A percentile compares a stretch with the other conserved stretches of the same genome.
Evolutionary conservation across 176 grass and related monocot species (phyloP).

Genomic region (Lolium perenne): DNA sequence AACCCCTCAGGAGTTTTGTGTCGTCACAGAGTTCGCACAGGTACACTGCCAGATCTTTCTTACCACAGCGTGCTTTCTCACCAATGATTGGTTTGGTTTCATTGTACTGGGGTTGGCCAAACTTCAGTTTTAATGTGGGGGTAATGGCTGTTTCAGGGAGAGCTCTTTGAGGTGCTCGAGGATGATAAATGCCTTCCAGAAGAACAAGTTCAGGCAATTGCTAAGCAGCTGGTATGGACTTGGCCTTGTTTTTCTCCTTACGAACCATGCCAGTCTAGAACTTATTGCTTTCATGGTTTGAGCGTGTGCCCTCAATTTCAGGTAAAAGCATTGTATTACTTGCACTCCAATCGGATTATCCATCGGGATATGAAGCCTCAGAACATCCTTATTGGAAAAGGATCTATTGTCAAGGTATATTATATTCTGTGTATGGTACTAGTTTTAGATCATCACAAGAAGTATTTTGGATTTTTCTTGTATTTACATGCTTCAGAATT

Average conservation of each 20-base stretch:
- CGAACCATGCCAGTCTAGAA: background rate
- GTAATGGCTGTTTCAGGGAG: conserved; percentile 63
- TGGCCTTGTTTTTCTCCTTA: background rate
- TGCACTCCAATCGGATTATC: conserved; percentile 94
- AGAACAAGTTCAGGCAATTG: conserved; percentile 97
- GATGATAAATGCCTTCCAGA: conserved; percentile 97
- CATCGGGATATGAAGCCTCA: conserved; percentile 99
- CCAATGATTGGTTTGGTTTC: background rate
- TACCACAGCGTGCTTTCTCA: background rate
- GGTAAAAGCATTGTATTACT: conserved; percentile 93
- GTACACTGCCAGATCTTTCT: conserved; percentile 44
- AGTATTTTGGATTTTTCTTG: background rate
- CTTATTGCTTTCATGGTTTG: conserved; percentile 34
- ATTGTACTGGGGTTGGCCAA: conserved; percentile 8
- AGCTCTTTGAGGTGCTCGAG: conserved; percentile 96
- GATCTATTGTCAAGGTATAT: conserved; percentile 90
- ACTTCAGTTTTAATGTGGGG: background rate
- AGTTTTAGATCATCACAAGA: background rate
- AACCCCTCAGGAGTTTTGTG: conserved; percentile 96
- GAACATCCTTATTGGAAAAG: conserved; percentile 95
- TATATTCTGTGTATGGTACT: conserved; percentile 12
- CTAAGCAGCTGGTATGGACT: conserved; percentile 84
- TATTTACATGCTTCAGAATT: background rate
- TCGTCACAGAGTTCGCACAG: conserved; percentile 98
- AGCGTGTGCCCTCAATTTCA: conserved; percentile 35